Conservation (phyloP, 2,329 filamentous ascomycete genomes). For the Fusarium cicatricum region DNA sequence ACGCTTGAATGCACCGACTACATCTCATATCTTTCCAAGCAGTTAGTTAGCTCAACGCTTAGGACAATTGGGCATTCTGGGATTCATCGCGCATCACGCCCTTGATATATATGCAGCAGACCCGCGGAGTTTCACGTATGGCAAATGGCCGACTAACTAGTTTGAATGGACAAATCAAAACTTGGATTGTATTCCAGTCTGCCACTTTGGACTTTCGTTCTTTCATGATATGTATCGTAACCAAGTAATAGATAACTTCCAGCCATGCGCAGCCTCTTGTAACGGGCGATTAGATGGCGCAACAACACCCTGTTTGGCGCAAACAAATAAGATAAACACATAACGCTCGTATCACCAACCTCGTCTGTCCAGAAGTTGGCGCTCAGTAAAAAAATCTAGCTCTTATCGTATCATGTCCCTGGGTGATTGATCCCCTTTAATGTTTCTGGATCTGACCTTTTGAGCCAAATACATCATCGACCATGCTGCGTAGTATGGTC, state of each 20-base stretch:
- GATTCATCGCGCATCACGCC: too few species aligned
- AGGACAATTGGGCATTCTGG: background rate
- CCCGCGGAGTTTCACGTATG: too few species aligned
- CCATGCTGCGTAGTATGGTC: constrained; percentile 64
- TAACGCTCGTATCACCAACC: constrained; percentile 37
- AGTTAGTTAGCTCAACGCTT: constrained; percentile 7
- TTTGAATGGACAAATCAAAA: constrained; percentile 10
- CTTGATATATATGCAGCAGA: too few species aligned
- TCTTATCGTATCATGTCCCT: constrained; percentile 10
- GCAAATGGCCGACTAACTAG: too few species aligned
- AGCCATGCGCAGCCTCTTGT: constrained; percentile 15
- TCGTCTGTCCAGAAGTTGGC: constrained; percentile 12
- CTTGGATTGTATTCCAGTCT: constrained; percentile 23
- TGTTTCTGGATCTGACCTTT: constrained; percentile 20
- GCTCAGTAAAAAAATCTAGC: constrained; percentile 3
- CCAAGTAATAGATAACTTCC: constrained; percentile 18
- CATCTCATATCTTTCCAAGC: constrained; percentile 3
- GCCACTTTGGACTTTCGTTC: constrained; percentile 25
- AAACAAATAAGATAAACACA: constrained; percentile 19
- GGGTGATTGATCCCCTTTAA: background rate
- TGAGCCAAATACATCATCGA: constrained; percentile 56
- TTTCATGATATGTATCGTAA: constrained; percentile 23
- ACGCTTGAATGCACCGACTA: constrained; percentile 3
- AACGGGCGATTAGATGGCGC: constrained; percentile 29
- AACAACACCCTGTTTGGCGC: constrained; percentile 9